Evolutionary conservation across 2,329 filamentous ascomycete genomes (phyloP).

Genomic region (Aureobasidium sp.): DNA sequence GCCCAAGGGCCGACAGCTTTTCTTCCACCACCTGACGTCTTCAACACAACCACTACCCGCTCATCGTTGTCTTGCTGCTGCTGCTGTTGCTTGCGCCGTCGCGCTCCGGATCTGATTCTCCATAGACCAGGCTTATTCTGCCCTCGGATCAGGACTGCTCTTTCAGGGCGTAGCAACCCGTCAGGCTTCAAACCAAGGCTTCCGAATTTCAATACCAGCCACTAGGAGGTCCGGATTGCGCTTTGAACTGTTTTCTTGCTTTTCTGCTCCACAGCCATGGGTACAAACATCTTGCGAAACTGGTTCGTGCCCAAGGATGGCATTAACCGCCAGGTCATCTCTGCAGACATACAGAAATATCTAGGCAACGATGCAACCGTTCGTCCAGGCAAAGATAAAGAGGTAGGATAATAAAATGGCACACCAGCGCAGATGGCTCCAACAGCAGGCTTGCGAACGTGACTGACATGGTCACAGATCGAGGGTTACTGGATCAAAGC

Average conservation of each 20-base stretch:
- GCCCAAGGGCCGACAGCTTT: not conserved
- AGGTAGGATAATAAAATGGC: slow-evolving; percentile 10
- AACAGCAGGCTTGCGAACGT: not conserved
- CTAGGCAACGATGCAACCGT: slow-evolving; percentile 45
- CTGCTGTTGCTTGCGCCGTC: not conserved
- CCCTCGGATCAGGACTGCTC: slow-evolving; percentile 4
- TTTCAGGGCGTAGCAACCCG: not conserved
- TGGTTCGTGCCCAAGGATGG: slow-evolving; percentile 45
- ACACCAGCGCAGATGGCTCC: slow-evolving; percentile 18
- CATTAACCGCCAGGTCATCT: slow-evolving; percentile 46
- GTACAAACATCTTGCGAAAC: slow-evolving; percentile 33
- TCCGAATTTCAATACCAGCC: not conserved
- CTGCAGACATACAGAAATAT: slow-evolving; percentile 46
- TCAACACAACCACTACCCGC: not conserved
- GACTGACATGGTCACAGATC: slow-evolving; percentile 30
- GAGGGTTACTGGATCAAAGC: slow-evolving; percentile 46
- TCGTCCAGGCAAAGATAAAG: slow-evolving; percentile 37
- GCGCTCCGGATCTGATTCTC: not conserved
- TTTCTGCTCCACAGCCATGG: slow-evolving; percentile 19
- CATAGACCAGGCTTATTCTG: slow-evolving; percentile 2
- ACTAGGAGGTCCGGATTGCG: not conserved
- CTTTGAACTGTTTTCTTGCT: not conserved
- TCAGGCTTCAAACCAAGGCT: slow-evolving; percentile 3
- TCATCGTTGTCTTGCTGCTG: not conserved
- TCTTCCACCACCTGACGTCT: not conserved